Percentiles rank a stretch among this genome's conserved stretches.
phyloP scores from a whole-genome alignment of 495 filamentous ascomycete genomes.

The Elaphomyces granulatus region DNA sequence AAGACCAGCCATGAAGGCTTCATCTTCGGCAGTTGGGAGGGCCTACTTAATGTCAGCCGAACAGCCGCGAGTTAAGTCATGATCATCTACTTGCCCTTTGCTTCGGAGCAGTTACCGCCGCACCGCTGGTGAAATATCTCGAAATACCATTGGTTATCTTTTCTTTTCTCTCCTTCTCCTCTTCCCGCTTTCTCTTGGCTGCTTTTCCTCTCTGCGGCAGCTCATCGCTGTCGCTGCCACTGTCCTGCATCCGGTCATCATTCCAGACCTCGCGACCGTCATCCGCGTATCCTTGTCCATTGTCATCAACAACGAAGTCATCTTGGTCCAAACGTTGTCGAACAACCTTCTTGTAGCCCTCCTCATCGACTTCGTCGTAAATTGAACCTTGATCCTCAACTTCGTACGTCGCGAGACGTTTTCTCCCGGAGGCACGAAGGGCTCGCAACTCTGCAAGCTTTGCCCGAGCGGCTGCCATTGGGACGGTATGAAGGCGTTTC shows the following conservation, averaged over 20 bases:
- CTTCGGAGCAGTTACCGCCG: slow-evolving; percentile 50
- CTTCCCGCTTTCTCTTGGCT: slow-evolving; percentile 76
- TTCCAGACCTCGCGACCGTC: slow-evolving; percentile 98
- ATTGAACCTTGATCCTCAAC: slow-evolving; percentile 70
- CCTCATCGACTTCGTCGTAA: slow-evolving; percentile 95
- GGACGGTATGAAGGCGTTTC: no score
- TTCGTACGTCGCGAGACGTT: slow-evolving; percentile 75
- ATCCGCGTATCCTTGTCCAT: slow-evolving; percentile 87
- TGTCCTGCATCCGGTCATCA: slow-evolving; percentile 46
- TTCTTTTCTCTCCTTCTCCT: slow-evolving; percentile 73
- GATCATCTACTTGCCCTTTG: slow-evolving; percentile 53
- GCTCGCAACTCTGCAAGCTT: slow-evolving; percentile 66
- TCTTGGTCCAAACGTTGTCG: slow-evolving; percentile 79
- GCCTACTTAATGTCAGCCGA: no score
- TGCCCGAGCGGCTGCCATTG: slow-evolving; percentile 26
- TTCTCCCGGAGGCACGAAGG: slow-evolving; percentile 80
- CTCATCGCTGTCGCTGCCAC: slow-evolving; percentile 54
- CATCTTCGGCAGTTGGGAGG: slow-evolving; percentile 62
- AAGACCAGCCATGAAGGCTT: slow-evolving; percentile 69
- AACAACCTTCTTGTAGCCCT: slow-evolving; percentile 92
- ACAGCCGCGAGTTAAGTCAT: no score
- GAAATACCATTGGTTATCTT: slow-evolving; percentile 82
- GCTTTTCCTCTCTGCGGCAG: slow-evolving; percentile 50
- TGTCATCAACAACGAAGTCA: slow-evolving; percentile 94
- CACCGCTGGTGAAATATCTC: slow-evolving; percentile 79